Evolutionary conservation across 2,329 filamentous ascomycete species (phyloP).

Genomic region (Colletotrichum spaethianum): DNA sequence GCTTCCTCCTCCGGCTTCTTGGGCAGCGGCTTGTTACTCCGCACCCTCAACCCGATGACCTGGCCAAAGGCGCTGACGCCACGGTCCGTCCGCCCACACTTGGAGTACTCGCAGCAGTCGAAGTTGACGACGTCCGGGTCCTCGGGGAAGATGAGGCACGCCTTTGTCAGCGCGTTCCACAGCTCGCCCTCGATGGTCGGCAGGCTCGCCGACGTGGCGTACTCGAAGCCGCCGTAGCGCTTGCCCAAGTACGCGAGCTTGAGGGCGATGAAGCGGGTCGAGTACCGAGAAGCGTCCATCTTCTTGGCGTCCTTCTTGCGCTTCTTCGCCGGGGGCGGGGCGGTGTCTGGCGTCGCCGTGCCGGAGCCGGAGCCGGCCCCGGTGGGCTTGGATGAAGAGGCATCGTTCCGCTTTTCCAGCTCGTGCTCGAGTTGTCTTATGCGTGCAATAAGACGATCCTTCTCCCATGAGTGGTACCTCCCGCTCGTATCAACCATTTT

Average conservation of each 20-base stretch:
- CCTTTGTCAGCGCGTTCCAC: constrained; percentile 90
- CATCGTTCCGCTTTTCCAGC: constrained; percentile 64
- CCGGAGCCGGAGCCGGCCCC: constrained; percentile 21
- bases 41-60: constrained; percentile 86
- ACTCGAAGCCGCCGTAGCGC: constrained; percentile 93
- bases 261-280: constrained; percentile 87
- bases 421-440: constrained; percentile 78
- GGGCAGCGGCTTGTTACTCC: constrained; percentile 80
- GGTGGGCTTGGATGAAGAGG: constrained; percentile 45
- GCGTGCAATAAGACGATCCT: constrained; percentile 76
- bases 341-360: not conserved
- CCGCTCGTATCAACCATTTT: constrained; percentile 43
- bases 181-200: constrained; percentile 93
- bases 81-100: constrained; percentile 92
- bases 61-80: constrained; percentile 98
- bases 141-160: constrained; percentile 83
- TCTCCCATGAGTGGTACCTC: constrained; percentile 78
- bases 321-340: constrained; percentile 46
- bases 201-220: constrained; percentile 78
- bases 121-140: constrained; percentile 78
- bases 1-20: constrained; percentile 46
- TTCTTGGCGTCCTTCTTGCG: constrained; percentile 56
- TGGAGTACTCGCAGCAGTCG: constrained; percentile 90
- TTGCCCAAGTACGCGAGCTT: constrained; percentile 96
- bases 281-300: constrained; percentile 86